These are phyloP conservation scores for Epicoccum sorghinum DNA, from an alignment of 2,329 filamentous ascomycete genomes.

Conservation along the genomic window DNA sequence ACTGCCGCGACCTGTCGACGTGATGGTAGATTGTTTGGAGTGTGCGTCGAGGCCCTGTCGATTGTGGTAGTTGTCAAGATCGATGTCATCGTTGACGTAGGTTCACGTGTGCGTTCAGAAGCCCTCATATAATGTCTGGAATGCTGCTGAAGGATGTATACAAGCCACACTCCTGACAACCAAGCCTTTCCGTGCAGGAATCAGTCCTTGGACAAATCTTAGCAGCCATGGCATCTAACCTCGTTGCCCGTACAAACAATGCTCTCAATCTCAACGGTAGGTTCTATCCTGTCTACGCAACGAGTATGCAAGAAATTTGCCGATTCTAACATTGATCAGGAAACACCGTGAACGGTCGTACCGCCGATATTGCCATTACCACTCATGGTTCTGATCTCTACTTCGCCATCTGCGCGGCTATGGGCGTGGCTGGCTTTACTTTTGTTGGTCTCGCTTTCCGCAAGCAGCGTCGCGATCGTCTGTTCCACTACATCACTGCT, in stretches of 20 bases:
- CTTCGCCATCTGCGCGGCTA: conserved; percentile 65
- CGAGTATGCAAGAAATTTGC: neutral
- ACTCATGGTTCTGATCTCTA: conserved; percentile 67
- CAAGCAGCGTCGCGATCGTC: conserved; percentile 62
- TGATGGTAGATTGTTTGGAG: neutral
- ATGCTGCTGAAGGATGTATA: neutral
- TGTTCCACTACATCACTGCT: conserved; percentile 70
- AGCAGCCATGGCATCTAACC: conserved; percentile 8
- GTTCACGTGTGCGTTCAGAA: neutral
- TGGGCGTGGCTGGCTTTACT: conserved; percentile 60
- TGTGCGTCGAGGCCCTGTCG: conserved; percentile 2
- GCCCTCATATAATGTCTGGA: neutral
- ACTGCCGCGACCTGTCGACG: neutral
- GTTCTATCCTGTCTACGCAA: neutral
- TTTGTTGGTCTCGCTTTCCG: conserved; percentile 60
- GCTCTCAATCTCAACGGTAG: conserved; percentile 32
- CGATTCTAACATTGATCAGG: conserved; percentile 24
- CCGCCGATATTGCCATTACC: conserved; percentile 64
- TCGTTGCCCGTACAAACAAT: conserved; percentile 23
- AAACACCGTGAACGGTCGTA: conserved; percentile 53
- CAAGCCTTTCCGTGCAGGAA: conserved; percentile 1
- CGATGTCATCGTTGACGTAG: conserved; percentile 13
- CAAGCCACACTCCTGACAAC: neutral
- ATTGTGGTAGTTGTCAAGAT: neutral
- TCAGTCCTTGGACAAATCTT: neutral